Conservation (phyloP, 106 monocot species). For the Phalaenopsis equestris region DNA sequence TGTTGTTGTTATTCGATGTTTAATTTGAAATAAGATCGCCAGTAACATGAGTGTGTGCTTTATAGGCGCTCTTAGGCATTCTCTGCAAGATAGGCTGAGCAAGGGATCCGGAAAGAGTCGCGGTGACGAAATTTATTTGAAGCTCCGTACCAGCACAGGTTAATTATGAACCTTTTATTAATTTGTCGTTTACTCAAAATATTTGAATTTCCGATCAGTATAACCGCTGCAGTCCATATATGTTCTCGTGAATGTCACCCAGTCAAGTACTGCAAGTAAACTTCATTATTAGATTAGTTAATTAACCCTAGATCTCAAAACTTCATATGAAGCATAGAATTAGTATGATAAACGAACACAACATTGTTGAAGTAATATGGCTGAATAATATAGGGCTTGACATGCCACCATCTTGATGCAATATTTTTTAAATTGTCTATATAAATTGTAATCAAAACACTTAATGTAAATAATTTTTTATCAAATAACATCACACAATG, state of each 20-base stretch:
- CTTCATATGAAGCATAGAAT: neutral
- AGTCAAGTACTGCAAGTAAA: neutral
- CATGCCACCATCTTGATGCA: neutral
- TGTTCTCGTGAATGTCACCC: neutral
- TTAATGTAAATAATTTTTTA: neutral
- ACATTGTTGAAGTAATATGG: neutral
- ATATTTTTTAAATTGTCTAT: neutral
- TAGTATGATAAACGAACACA: neutral
- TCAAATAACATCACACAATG: neutral
- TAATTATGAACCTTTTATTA: neutral
- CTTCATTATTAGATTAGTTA: neutral
- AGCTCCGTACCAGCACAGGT: slow-evolving; percentile 89
- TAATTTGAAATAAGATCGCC: neutral
- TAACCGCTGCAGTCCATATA: neutral
- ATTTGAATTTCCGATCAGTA: neutral
- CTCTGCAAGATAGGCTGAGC: slow-evolving; percentile 86
- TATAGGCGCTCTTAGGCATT: slow-evolving; percentile 86
- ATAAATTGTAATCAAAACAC: neutral
- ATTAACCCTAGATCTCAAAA: neutral
- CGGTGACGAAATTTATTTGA: slow-evolving; percentile 79
- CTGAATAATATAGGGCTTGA: neutral
- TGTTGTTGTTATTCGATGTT: neutral
- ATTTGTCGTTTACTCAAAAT: neutral
- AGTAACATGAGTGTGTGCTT: slow-evolving; percentile 4
- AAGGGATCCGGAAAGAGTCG: slow-evolving; percentile 54